Base-by-base conservation (phyloP, 208 protist genomes). In the Porcisia hertigi region DNA sequence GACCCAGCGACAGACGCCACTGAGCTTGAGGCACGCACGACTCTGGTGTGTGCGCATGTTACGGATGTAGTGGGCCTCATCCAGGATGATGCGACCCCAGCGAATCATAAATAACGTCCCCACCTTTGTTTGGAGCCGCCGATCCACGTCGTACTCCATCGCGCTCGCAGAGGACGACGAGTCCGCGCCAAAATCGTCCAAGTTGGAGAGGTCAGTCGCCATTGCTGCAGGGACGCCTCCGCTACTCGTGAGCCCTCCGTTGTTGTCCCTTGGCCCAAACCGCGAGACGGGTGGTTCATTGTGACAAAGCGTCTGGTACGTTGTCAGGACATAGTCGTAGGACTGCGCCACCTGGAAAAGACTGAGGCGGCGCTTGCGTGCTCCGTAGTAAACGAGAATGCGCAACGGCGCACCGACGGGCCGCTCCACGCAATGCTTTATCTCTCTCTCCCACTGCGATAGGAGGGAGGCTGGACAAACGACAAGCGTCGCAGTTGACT, bases 1-100 rank as follows among this genome's bases (percentile, higher is more conserved):
- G 12, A 63, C 88, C 90, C 92, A 96, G 30, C 75, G 78, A 39
- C 73, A 80, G n/a, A 74, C 71, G 41, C 83, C 87, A 39, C 62
- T 81, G 23, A 96, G 85, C 64, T 81, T 71, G 54, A 90, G 64
- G 71, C 83, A 90, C 4, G 83, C 76, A 16, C 81, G 87, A 59
- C 79, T 82, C 79, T 87, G 83, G 6, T 69, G 70, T 18, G 87
- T 88, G 67, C 81, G 85, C 63, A 83, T 73, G 76, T 96, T 94
- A 54, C 94, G 92, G 36, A 96, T 97, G 34, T 81, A 84, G 72
- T 98, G 96, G 2, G 93, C 91, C 71, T 98, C 95, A 73, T 98
- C 96, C 4, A 98, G 79, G 23, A 98, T 89, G 25, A 98, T 83
- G 69, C 96, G 85, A 36, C 86, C 83, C 93, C 94, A 98, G 23